A percentile compares a stretch with the other conserved stretches of the same genome.
Conservation (phyloP, 2,329 filamentous ascomycete species). For the Gnomoniopsis sp. region DNA sequence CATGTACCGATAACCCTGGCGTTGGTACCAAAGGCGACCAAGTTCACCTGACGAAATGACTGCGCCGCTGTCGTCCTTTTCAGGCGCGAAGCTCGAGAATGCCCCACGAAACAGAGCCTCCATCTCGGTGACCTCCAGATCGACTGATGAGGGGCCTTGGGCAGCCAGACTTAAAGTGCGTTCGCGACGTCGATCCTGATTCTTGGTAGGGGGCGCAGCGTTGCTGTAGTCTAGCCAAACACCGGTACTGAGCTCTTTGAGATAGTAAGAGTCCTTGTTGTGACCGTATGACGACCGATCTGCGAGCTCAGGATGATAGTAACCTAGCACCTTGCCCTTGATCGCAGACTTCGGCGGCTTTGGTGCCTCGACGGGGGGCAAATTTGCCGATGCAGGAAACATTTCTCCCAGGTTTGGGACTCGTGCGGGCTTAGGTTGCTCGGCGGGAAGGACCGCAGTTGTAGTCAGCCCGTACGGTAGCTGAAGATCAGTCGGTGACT, state of each 20-base stretch:
- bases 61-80: constrained; percentile 68
- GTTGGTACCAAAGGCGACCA: constrained; percentile 74
- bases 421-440: constrained; percentile 45
- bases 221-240: constrained; percentile 70
- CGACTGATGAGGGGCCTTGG: constrained; percentile 52
- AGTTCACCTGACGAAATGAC: constrained; percentile 66
- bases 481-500: constrained; percentile 57
- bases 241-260: constrained; percentile 62
- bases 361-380: constrained; percentile 66
- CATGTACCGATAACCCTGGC: constrained; percentile 62
- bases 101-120: constrained; percentile 73
- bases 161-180: constrained; percentile 65
- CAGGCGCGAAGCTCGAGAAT: constrained; percentile 77
- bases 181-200: constrained; percentile 65
- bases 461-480: constrained; percentile 73
- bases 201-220: constrained; percentile 52
- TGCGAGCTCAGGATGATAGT: constrained; percentile 35
- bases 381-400: constrained; percentile 64
- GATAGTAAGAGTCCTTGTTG: constrained; percentile 56
- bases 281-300: constrained; percentile 52
- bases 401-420: constrained; percentile 67
- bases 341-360: constrained; percentile 68
- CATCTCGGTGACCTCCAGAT: constrained; percentile 63
- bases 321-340: constrained; percentile 47
- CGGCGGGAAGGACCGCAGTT: constrained; percentile 59